These are phyloP conservation scores for Pseudodiploospora longispora DNA, from an alignment of 2,329 filamentous ascomycete genomes.

Conservation along the genomic window DNA sequence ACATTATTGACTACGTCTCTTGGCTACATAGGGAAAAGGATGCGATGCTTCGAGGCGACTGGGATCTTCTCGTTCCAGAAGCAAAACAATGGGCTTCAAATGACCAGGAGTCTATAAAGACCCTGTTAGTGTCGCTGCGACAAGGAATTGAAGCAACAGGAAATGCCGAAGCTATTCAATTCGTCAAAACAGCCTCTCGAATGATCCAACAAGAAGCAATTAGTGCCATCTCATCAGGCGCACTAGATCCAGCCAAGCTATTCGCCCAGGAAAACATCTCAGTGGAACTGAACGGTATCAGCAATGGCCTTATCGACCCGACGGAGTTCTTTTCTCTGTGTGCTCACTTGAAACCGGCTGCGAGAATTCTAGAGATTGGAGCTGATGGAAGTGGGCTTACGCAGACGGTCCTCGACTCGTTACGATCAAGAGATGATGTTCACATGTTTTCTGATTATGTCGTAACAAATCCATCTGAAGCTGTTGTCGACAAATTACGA, in stretches of 20 bases:
- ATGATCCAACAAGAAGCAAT: too few species aligned
- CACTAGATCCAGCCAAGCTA: too few species aligned
- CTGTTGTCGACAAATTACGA: conserved; percentile 14
- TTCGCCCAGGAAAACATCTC: too few species aligned
- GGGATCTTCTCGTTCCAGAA: not conserved
- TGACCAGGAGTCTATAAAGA: not conserved
- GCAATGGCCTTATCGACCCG: not conserved
- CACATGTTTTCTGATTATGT: conserved; percentile 12
- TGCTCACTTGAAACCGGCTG: conserved; percentile 6
- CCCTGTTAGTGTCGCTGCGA: too few species aligned
- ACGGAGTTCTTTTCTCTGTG: conserved; percentile 1
- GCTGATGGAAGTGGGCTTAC: conserved; percentile 29
- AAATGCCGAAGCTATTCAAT: not conserved
- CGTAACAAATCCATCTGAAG: conserved; percentile 16
- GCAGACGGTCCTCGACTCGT: conserved; percentile 13
- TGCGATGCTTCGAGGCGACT: not conserved
- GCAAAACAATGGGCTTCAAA: conserved; percentile 1
- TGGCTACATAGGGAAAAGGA: conserved; percentile 4
- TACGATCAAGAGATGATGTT: not conserved
- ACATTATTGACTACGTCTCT: not conserved
- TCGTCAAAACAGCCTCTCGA: too few species aligned
- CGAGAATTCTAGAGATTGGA: conserved; percentile 20
- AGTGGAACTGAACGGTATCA: too few species aligned
- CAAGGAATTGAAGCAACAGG: not conserved
- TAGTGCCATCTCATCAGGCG: too few species aligned